These are phyloP conservation scores for Pseudonitzschia multiseries DNA, from an alignment of 108 stramenopile genomes.

Conservation along the genomic window DNA sequence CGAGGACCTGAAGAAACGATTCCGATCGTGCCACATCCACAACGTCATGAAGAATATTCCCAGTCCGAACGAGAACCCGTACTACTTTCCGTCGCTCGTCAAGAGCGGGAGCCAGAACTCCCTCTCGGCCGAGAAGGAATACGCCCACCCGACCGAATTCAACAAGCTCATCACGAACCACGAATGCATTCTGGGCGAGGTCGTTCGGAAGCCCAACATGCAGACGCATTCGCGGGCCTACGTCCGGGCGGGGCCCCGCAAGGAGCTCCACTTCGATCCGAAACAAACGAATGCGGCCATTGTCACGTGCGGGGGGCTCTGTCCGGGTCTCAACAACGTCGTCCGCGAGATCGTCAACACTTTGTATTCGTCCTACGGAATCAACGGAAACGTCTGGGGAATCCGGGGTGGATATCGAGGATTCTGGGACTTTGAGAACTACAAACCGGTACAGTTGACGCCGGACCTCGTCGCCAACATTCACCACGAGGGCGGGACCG, in stretches of 20 bases:
- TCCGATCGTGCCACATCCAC: slow-evolving; percentile 26
- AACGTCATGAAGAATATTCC: slow-evolving; percentile 46
- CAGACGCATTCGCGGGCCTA: slow-evolving; percentile 56
- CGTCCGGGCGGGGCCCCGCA: slow-evolving; percentile 87
- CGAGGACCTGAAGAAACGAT: slow-evolving; percentile 71
- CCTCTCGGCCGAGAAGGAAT: slow-evolving; percentile 23
- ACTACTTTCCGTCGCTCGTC: slow-evolving; percentile 39
- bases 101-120: slow-evolving; percentile 18
- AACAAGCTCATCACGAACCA: slow-evolving; percentile 82
- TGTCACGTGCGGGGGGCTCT: slow-evolving; percentile 93
- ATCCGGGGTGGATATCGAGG: slow-evolving; percentile 92
- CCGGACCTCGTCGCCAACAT: slow-evolving; percentile 81
- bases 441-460: slow-evolving; percentile 72
- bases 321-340: slow-evolving; percentile 97
- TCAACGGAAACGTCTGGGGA: slow-evolving; percentile 85
- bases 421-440: slow-evolving; percentile 68
- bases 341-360: slow-evolving; percentile 90
- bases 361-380: slow-evolving; percentile 77
- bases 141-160: slow-evolving; percentile 46
- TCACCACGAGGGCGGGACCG: slow-evolving; percentile 94
- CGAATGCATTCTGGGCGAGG: slow-evolving; percentile 83
- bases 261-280: slow-evolving; percentile 88
- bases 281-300: slow-evolving; percentile 89
- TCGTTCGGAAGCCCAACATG: slow-evolving; percentile 72
- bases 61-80: slow-evolving; percentile 21